Evolutionary conservation across 2,329 filamentous ascomycete genomes (phyloP), one percentile per base, ranked within the genome.

Genomic region (Ophioceras dolichostomum): DNA sequence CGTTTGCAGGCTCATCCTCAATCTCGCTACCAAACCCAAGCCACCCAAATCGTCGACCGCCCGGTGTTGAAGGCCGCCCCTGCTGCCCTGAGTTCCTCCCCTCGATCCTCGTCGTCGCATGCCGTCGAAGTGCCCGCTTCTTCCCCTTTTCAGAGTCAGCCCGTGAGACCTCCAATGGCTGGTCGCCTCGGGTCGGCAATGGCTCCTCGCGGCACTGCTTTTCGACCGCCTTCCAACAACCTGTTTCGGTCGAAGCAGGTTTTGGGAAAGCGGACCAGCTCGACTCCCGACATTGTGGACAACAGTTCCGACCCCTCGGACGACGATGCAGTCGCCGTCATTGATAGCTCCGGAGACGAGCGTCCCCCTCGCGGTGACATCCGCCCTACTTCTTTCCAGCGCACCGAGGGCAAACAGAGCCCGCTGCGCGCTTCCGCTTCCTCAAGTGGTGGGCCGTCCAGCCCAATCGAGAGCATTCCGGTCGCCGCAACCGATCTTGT

Each of bases 71-170:
- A 48, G 34, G 39, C 34, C 9, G n/a, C 34, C 41, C 12, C 38
- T 45, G 32, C 34, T 49, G 30, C 56, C 39, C 26, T 58, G 31
- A 27, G 55, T 32, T 59, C 59, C 18, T 64, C 67, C 7, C 69
- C 70, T 0, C 62, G 63, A 8, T 47, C 57, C 19, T 61, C 63
- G 24, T 49, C 20, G 10, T 37, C 35, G 10, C 22, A 27, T 16
- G 16, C 64, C 14, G 53, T 95, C 39, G 88, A 94, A 56, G 88
- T 95, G 3, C 79, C 81, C 21, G 84, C 85, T n/a, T 95, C 88
- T 3, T 95, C 89, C 1, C 88, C 87, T 2, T 68, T 79, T n/a
- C n/a, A n/a, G n/a, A n/a, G n/a, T n/a, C n/a, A n/a, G n/a, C n/a
- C n/a, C n/a, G n/a, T n/a, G n/a, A n/a, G n/a, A n/a, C n/a, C n/a